Evolutionary conservation across 306 rosid species (phyloP).

Genomic region (Cotoneaster glaucophyllus): DNA sequence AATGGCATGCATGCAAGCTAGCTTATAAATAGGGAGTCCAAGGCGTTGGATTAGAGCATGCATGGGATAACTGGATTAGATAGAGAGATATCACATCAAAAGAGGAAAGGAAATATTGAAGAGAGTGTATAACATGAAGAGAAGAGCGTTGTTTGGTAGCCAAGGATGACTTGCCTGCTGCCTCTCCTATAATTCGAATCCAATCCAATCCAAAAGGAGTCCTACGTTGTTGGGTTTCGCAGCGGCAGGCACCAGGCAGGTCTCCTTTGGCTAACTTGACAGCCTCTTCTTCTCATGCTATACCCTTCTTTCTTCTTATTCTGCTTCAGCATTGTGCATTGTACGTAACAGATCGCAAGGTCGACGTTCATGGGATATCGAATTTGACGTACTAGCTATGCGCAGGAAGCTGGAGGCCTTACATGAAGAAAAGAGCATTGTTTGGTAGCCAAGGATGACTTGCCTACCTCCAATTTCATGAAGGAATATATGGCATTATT

Average conservation of each 20-base stretch:
- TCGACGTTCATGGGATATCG: too few relatives aligned
- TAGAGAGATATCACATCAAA: background rate
- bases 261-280: slow-evolving; percentile 23
- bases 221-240: background rate
- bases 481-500: too few relatives aligned
- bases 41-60: background rate
- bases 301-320: background rate
- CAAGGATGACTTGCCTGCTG: slow-evolving; percentile 22
- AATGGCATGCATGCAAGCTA: too few relatives aligned
- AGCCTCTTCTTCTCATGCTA: slow-evolving; percentile 17
- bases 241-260: background rate
- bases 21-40: background rate
- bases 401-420: slow-evolving; percentile 13
- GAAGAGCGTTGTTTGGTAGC: slow-evolving; percentile 6
- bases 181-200: background rate
- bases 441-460: slow-evolving; percentile 9
- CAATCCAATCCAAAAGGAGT: background rate
- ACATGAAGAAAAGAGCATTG: slow-evolving; percentile 17
- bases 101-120: background rate
- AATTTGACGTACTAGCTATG: too few relatives aligned
- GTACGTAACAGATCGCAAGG: too few relatives aligned
- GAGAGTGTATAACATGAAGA: slow-evolving; percentile 20
- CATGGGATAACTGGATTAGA: background rate
- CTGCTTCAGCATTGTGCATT: background rate
- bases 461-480: slow-evolving; percentile 2